A percentile compares a stretch with the other conserved stretches of the same genome.
These are phyloP conservation scores for Anethum foeniculum DNA, from an alignment of 140 eudicot species.

Conservation along the genomic window DNA sequence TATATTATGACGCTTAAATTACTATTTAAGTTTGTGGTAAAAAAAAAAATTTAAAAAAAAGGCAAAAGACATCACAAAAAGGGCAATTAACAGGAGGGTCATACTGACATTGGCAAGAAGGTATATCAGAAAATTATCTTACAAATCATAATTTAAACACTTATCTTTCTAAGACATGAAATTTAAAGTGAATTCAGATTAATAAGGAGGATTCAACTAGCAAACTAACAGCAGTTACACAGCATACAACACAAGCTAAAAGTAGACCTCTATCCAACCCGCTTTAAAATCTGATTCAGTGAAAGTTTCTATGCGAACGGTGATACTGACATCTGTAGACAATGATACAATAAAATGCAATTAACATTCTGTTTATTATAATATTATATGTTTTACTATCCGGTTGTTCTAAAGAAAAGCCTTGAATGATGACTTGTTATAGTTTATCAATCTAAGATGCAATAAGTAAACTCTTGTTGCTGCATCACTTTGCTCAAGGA, in stretches of 20 bases:
- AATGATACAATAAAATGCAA: neutral
- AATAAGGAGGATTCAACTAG: neutral
- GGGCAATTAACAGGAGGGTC: too few species aligned
- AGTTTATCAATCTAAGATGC: neutral
- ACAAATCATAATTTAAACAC: too few species aligned
- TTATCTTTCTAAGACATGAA: neutral
- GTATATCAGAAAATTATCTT: neutral
- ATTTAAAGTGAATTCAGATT: neutral
- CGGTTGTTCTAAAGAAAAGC: neutral
- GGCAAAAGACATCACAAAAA: too few species aligned
- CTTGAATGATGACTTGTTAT: neutral
- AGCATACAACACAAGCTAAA: too few species aligned
- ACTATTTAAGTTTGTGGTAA: too few species aligned
- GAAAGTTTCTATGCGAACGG: neutral
- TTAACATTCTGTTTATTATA: neutral
- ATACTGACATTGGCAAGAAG: neutral
- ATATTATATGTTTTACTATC: neutral
- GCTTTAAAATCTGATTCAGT: too few species aligned
- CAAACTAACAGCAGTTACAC: neutral
- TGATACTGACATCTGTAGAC: neutral
- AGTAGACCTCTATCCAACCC: too few species aligned
- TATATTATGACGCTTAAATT: too few species aligned
- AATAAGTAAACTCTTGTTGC: neutral
- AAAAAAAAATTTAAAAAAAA: too few species aligned
- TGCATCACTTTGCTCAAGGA: neutral